Base-by-base conservation (phyloP, 352 stramenopile genomes). In the Phytopythium chamaehyphon region DNA sequence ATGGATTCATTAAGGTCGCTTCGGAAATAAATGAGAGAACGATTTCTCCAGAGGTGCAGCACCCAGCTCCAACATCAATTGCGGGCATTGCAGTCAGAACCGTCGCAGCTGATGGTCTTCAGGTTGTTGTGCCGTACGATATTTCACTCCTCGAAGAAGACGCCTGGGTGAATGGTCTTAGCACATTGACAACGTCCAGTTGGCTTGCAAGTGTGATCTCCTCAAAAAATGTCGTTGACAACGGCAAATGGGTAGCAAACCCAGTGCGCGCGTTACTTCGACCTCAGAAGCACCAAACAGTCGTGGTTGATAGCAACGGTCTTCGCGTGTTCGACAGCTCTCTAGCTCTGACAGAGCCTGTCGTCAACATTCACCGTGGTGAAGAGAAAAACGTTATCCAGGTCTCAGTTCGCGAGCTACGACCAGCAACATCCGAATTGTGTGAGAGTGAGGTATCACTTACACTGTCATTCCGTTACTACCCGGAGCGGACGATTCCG, bases 211-310 rank as follows among this genome's bases (percentile, higher is more conserved):
- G 61, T 18, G 47, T 92, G 16, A 61, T 93, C 15, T 72, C 74
- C 9, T 79, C 77, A 15, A 57, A 67, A 24, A 66, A 69, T 46
- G 53, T 93, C 18, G 67, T 75, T 5, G 61, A 69, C 12, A 71
- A 70, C 2, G 76, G 76, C 28, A 80, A 85, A 52, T 95, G 83
- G 77, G 62, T 90, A 8, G 51, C 58, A 7, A 95, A 93, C 55
- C 73, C 79, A 8, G 66, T 91, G 15, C 55, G 64, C 15, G 53
- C 69, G 28, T 47, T 93, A 23, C 51, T 93, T 7, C 60, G 61
- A 7, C 76, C 82, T 3, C 71, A 79, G 24, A 33, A 22, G 10
- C 59, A 59, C 16, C 82, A 90, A 51, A 76, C 61, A 2, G 62
- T 89, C 23, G 61, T 64, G 37, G 31, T 83, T 11, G 56, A 64